These are phyloP conservation scores for Phytophthora tentaculata DNA, from an alignment of 352 stramenopile genomes.

Conservation along the genomic window DNA sequence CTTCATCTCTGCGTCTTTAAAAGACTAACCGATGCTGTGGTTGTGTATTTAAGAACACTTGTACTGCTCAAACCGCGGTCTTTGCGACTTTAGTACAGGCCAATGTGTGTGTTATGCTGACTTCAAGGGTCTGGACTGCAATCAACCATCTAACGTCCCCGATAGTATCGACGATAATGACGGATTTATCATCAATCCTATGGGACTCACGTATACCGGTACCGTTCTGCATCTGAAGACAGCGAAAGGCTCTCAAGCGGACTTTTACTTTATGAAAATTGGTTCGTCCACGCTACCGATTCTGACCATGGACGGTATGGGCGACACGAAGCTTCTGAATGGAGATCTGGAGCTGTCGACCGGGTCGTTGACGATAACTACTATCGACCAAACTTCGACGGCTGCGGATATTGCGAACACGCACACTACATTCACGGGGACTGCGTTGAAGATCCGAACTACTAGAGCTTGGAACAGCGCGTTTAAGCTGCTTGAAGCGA, in stretches of 20 bases:
- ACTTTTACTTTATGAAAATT: slow-evolving; percentile 76
- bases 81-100: slow-evolving; percentile 76
- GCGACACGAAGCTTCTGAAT: slow-evolving; percentile 54
- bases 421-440: slow-evolving; percentile 40
- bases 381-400: slow-evolving; percentile 13
- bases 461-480: slow-evolving; percentile 17
- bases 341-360: slow-evolving; percentile 63
- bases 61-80: slow-evolving; percentile 80
- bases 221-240: slow-evolving; percentile 71
- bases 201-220: slow-evolving; percentile 57
- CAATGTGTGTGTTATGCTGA: slow-evolving; percentile 77
- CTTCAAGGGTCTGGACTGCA: slow-evolving; percentile 78
- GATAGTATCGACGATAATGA: slow-evolving; percentile 77
- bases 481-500: slow-evolving; percentile 59
- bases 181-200: slow-evolving; percentile 71
- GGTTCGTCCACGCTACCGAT: slow-evolving; percentile 51
- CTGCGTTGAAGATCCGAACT: slow-evolving; percentile 41
- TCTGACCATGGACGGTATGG: slow-evolving; percentile 61
- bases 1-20: not conserved
- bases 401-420: slow-evolving; percentile 50
- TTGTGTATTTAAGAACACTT: slow-evolving; percentile 61
- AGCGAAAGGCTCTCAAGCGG: slow-evolving; percentile 50
- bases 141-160: slow-evolving; percentile 67
- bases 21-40: slow-evolving; percentile 1
- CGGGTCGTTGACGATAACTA: slow-evolving; percentile 55